Evolutionary conservation across 2,329 filamentous ascomycete species (phyloP).

Genomic region (Pestalotiopsis sp.): DNA sequence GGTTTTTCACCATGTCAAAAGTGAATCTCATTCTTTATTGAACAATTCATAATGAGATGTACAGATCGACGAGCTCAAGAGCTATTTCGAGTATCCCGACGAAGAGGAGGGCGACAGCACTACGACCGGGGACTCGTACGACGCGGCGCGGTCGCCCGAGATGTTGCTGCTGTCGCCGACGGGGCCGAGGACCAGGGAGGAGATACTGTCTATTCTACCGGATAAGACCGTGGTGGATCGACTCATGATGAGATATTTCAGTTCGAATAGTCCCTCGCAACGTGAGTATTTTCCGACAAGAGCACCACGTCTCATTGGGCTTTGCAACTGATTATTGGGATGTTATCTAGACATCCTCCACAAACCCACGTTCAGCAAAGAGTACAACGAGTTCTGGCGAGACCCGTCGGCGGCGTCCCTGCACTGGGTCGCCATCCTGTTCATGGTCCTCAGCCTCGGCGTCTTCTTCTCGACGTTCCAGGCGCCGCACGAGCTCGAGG

Average conservation of each 20-base stretch:
- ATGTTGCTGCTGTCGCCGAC: conserved; percentile 44
- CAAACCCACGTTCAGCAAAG: conserved; percentile 51
- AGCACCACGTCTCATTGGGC: not conserved
- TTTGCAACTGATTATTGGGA: no score
- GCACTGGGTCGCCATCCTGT: conserved; percentile 55
- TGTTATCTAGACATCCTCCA: conserved; percentile 51
- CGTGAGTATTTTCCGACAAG: conserved; percentile 37
- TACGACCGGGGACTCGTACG: conserved; percentile 30
- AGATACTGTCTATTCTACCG: conserved; percentile 52
- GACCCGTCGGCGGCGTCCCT: conserved; percentile 40
- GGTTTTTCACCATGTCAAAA: not conserved
- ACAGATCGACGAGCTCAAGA: conserved; percentile 62
- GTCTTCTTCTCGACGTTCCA: conserved; percentile 47
- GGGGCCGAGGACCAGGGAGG: conserved; percentile 42
- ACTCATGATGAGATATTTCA: conserved; percentile 56
- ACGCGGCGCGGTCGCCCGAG: conserved; percentile 40
- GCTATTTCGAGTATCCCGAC: conserved; percentile 55
- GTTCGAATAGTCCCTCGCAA: conserved; percentile 53
- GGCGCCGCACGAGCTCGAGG: conserved; percentile 45
- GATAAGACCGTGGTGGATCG: conserved; percentile 48
- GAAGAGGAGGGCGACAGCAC: conserved; percentile 29
- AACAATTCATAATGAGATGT: conserved; percentile 14
- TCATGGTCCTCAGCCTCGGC: conserved; percentile 46
- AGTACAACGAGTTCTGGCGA: conserved; percentile 54
- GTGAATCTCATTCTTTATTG: rapidly evolving